Percentiles rank a stretch among this genome's conserved stretches.
phyloP scores from a whole-genome alignment of 306 rosid species.

The Biancaea sappan region DNA sequence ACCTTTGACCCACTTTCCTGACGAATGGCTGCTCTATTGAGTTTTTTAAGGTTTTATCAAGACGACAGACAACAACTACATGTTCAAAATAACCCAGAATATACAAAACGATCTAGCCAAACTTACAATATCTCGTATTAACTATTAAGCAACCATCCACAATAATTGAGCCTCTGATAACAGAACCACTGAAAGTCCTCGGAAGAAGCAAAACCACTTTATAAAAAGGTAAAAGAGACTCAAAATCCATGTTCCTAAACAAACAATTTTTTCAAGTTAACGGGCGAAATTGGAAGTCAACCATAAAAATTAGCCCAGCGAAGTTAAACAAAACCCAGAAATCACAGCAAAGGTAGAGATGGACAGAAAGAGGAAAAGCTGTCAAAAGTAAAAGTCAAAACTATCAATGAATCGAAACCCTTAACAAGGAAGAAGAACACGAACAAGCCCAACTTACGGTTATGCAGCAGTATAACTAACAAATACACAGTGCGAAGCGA shows the following conservation, averaged over 20 bases:
- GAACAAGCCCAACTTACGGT: constrained; percentile 30
- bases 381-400: constrained; percentile 8
- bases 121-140: neutral
- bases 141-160: too few relatives aligned
- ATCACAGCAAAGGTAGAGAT: constrained; percentile 1
- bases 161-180: neutral
- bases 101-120: neutral
- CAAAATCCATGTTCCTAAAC: constrained; percentile 28
- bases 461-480: constrained; percentile 38
- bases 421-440: neutral
- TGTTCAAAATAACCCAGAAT: constrained; percentile 9
- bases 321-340: constrained; percentile 26
- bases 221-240: constrained; percentile 6
- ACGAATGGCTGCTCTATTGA: neutral
- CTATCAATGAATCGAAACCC: constrained; percentile 31
- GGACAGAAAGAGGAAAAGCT: neutral
- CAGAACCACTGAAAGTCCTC: neutral
- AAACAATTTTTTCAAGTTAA: constrained; percentile 39
- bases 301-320: constrained; percentile 37
- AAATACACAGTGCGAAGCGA: constrained; percentile 29
- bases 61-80: neutral
- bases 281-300: constrained; percentile 57
- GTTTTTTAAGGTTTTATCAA: neutral
- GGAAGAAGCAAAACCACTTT: constrained; percentile 13
- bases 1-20: neutral